Evolutionary conservation across 139 green algal genomes (phyloP), one percentile per base, ranked within the genome.

Genomic region (Chlorella sp.): DNA sequence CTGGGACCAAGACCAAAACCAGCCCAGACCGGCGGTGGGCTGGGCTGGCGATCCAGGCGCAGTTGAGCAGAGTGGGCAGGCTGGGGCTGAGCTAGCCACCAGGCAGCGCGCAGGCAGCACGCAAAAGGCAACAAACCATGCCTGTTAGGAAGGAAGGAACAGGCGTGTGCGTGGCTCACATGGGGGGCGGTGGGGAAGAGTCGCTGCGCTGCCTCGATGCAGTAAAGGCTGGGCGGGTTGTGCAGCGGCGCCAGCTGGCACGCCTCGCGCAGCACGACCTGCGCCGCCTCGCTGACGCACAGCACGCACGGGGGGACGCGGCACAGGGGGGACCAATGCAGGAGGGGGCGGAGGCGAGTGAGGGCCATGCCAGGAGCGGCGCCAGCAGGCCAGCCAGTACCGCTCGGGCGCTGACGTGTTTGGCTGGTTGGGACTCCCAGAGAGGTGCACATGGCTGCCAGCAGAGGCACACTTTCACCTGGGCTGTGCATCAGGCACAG

Each of bases 161-260:
- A 39, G 77, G 30, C n/a, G n/a, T n/a, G n/a, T 32, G 37, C 48
- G 81, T 9, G 22, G 4, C 85, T 81, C 42, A 82, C 85, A 88
- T 99, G 96, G 16, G 95, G 93, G 5, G 90, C 88, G 11, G 16
- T 76, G 0, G 73, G 66, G 86, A 98, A 97, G 14, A 96, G 89
- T 22, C 88, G 66, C 48, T 71, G 80, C 3, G 95, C 95, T 5
- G 95, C 96, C 22, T 86, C 36, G 9, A 98, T 96, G 87, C 96
- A 95, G 75, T 94, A 78, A 48, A 97, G 85, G 64, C 94, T 95
- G 12, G 96, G 91, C 0, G 96, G 95, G 93, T 99, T 99, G 94
- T 99, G 97, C 37, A 99, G 91, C 0, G 97, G 97, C 7, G 97
- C 97, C 73, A 99, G 92, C 7, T 90, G 69, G 9, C 83, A 90